These are phyloP conservation scores for Epichloe amarillans DNA, from an alignment of 2,329 filamentous ascomycete genomes.

Conservation along the genomic window DNA sequence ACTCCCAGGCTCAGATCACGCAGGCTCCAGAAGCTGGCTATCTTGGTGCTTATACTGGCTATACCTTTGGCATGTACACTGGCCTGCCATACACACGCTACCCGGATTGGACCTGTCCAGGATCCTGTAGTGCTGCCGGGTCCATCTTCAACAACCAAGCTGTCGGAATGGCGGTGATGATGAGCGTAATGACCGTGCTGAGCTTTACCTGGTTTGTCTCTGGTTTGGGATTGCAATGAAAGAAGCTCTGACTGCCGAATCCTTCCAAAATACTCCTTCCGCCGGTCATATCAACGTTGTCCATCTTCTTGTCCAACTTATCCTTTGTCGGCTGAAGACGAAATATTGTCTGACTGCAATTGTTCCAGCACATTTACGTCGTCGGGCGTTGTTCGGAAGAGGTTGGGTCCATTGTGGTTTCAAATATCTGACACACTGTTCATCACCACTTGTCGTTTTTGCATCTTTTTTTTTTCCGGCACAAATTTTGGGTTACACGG, in stretches of 20 bases:
- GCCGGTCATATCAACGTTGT: not conserved
- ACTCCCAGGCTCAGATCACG: slow-evolving; percentile 37
- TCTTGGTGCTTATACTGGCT: slow-evolving; percentile 32
- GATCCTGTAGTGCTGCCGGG: slow-evolving; percentile 41
- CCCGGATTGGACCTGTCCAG: slow-evolving; percentile 40
- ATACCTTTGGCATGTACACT: slow-evolving; percentile 46
- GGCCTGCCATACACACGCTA: slow-evolving; percentile 37
- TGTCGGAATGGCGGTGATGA: slow-evolving; percentile 36
- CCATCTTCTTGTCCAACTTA: not conserved
- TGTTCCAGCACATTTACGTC: not conserved
- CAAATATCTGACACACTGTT: not conserved
- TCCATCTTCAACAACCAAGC: slow-evolving; percentile 33
- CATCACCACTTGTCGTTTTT: not conserved
- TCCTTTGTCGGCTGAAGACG: not conserved
- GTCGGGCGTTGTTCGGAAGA: not conserved
- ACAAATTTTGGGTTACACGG: not conserved
- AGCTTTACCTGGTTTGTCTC: slow-evolving; percentile 53
- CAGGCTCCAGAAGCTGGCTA: slow-evolving; percentile 43
- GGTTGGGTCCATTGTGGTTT: not conserved
- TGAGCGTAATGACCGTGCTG: slow-evolving; percentile 41
- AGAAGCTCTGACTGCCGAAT: not conserved
- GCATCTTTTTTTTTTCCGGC: not conserved
- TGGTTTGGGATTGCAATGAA: slow-evolving; percentile 29
- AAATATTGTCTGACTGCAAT: not conserved
- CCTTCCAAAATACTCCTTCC: not conserved